phyloP scores from a whole-genome alignment of 176 grass and related monocot genomes.

The Tuctoria greenei region DNA sequence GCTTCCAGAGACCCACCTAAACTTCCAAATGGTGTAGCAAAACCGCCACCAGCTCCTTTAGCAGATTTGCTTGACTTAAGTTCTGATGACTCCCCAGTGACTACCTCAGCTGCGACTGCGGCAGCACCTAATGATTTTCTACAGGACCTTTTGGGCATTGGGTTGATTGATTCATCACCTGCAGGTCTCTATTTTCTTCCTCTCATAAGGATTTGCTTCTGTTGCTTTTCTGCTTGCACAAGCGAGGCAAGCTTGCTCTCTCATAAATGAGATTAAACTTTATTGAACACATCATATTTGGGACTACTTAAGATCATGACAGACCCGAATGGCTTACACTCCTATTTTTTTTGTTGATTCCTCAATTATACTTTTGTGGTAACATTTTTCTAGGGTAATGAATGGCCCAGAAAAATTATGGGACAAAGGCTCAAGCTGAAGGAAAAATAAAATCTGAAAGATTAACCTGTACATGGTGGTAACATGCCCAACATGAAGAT shows the following conservation, averaged over 20 bases:
- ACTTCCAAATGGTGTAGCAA: constrained; percentile 85
- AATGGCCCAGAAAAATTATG: neutral
- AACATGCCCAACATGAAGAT: neutral
- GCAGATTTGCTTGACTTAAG: constrained; percentile 91
- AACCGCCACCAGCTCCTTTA: constrained; percentile 65
- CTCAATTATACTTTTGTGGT: constrained; percentile 10
- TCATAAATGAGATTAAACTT: constrained; percentile 1
- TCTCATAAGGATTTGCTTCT: constrained; percentile 27
- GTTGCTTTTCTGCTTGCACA: neutral
- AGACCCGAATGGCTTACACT: constrained; percentile 4
- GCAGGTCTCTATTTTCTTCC: constrained; percentile 60
- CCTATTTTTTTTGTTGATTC: neutral
- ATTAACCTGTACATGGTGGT: neutral
- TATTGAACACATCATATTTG: constrained; percentile 12
- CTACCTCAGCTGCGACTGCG: constrained; percentile 44
- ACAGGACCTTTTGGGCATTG: constrained; percentile 82
- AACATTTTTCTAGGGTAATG: neutral
- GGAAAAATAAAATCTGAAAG: neutral
- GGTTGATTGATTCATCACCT: constrained; percentile 53
- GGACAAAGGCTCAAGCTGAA: neutral
- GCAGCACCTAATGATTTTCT: constrained; percentile 70
- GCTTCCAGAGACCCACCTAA: constrained; percentile 58
- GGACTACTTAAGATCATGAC: neutral
- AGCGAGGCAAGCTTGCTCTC: constrained; percentile 5
- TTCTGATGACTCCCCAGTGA: constrained; percentile 63